Percentiles rank a stretch among this genome's conserved stretches.
Evolutionary conservation across 2,329 filamentous ascomycete genomes (phyloP).

Genomic region (Claviceps sorghi): DNA sequence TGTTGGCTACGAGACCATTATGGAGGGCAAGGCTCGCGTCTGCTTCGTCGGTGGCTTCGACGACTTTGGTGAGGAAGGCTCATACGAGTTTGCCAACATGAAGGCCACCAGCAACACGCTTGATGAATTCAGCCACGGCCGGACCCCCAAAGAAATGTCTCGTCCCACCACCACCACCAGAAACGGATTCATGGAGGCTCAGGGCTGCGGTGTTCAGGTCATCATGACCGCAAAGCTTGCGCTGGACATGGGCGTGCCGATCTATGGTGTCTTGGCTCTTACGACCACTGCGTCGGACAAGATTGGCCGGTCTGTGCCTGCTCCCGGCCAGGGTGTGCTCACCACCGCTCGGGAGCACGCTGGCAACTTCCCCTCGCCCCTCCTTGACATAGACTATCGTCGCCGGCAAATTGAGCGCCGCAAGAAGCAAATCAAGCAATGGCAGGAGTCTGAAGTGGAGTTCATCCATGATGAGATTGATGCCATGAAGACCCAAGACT

Average conservation of each 20-base stretch:
- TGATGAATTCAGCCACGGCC: slow-evolving; percentile 88
- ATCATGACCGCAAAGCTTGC: slow-evolving; percentile 97
- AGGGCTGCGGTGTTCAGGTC: slow-evolving; percentile 94
- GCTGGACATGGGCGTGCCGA: slow-evolving; percentile 95
- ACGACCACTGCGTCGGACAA: slow-evolving; percentile 97
- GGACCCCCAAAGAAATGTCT: slow-evolving; percentile 95
- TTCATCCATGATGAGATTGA: slow-evolving; percentile 86
- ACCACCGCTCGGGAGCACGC: slow-evolving; percentile 85
- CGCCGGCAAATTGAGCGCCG: slow-evolving; percentile 88
- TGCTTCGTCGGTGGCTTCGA: slow-evolving; percentile 98
- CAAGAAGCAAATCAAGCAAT: slow-evolving; percentile 86
- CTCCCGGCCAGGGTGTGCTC: slow-evolving; percentile 90
- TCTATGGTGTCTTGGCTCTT: slow-evolving; percentile 85
- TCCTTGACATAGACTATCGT: slow-evolving; percentile 95
- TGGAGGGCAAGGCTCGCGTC: slow-evolving; percentile 93
- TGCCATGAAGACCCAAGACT: slow-evolving; percentile 70
- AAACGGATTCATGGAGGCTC: slow-evolving; percentile 98
- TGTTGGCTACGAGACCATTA: slow-evolving; percentile 95
- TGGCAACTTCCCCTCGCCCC: slow-evolving; percentile 84
- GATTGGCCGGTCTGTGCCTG: slow-evolving; percentile 93
- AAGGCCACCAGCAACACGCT: slow-evolving; percentile 97
- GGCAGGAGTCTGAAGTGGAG: slow-evolving; percentile 89
- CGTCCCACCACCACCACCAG: slow-evolving; percentile 91
- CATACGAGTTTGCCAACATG: slow-evolving; percentile 99
- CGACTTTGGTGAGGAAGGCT: slow-evolving; percentile 98